phyloP scores from a whole-genome alignment of 805 yeast genomes.

The Starmerella powellii region DNA sequence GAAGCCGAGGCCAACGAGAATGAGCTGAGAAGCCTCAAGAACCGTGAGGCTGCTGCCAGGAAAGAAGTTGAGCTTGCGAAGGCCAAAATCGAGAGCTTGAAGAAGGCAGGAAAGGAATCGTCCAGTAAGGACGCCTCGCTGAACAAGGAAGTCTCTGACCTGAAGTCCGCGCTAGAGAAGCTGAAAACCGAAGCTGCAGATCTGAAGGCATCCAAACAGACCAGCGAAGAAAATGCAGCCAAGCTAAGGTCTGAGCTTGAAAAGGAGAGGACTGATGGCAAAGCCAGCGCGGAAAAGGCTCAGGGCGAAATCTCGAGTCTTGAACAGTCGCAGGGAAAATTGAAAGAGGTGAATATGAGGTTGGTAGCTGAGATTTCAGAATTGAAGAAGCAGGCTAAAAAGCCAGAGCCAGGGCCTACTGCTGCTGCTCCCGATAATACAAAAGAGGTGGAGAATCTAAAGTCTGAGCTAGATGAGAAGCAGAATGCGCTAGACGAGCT shows the following conservation, averaged over 20 bases:
- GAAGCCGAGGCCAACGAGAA: constrained; percentile 5
- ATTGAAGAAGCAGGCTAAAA: not conserved
- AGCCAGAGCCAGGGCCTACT: not conserved
- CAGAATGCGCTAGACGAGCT: constrained; percentile 57
- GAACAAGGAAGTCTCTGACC: not conserved
- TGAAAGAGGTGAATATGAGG: constrained; percentile 4
- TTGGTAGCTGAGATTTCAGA: constrained; percentile 6
- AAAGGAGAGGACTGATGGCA: no score
- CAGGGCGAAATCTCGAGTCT: no score
- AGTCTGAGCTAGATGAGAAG: constrained; percentile 16
- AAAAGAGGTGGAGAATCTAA: not conserved
- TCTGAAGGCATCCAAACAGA: not conserved
- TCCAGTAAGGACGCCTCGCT: no score
- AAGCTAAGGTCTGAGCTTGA: no score
- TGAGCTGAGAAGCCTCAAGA: constrained; percentile 5
- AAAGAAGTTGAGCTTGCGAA: constrained; percentile 9
- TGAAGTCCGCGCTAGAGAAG: constrained; percentile 2
- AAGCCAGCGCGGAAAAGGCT: no score
- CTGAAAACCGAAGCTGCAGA: not conserved
- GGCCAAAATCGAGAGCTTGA: not conserved
- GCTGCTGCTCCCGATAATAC: not conserved
- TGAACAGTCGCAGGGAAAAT: not conserved
- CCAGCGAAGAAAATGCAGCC: no score
- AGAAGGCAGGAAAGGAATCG: not conserved
- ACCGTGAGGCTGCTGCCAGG: constrained; percentile 9